These are phyloP conservation scores for Arachis monticola DNA, from an alignment of 331 rosid species.

Conservation along the genomic window DNA sequence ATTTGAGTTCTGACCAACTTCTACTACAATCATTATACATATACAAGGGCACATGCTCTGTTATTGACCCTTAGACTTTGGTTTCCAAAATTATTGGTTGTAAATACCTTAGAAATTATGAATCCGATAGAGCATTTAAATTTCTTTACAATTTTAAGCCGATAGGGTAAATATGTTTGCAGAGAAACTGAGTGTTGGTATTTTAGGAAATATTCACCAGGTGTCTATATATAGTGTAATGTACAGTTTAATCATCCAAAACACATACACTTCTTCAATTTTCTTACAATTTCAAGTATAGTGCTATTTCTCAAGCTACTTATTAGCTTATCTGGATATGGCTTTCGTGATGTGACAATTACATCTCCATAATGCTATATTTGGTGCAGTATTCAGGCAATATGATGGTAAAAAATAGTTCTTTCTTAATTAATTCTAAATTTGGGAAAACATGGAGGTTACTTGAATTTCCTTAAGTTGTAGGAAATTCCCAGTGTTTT, in stretches of 20 bases:
- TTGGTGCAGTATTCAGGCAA: too few species aligned
- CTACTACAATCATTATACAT: background rate
- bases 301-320: constrained; percentile 5
- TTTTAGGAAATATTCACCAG: too few species aligned
- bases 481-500: constrained; percentile 7
- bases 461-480: constrained; percentile 25
- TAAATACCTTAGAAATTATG: background rate
- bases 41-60: background rate
- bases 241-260: too few species aligned
- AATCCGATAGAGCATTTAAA: too few species aligned
- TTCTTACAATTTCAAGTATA: background rate
- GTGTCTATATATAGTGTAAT: too few species aligned
- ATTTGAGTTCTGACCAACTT: constrained; percentile 20
- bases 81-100: constrained; percentile 8
- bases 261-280: too few species aligned
- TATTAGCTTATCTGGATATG: background rate
- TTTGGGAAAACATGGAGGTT: constrained; percentile 30
- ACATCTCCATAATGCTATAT: too few species aligned
- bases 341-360: background rate
- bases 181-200: too few species aligned
- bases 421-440: constrained; percentile 22
- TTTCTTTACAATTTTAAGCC: too few species aligned
- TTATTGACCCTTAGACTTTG: background rate
- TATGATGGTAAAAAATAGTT: background rate
- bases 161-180: background rate